Evolutionary conservation across 2,329 filamentous ascomycete species (phyloP).

Genomic region (Hypoxylon sp.): DNA sequence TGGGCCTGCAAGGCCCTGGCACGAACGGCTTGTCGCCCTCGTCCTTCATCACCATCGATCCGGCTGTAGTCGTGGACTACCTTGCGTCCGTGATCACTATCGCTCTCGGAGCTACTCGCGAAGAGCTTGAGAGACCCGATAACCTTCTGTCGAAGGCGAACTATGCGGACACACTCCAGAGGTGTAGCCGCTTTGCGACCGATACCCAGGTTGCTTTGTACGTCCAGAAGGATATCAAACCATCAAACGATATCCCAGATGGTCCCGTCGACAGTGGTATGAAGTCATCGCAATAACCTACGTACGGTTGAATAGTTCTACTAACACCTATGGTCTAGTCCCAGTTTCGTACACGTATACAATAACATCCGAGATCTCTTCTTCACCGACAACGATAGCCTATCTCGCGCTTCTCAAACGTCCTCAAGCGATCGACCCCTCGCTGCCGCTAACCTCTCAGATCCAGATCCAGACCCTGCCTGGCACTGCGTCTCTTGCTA

Average conservation of each 20-base stretch:
- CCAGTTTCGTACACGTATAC: slow-evolving; percentile 78
- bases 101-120: slow-evolving; percentile 79
- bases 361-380: slow-evolving; percentile 84
- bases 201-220: slow-evolving; percentile 92
- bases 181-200: slow-evolving; percentile 89
- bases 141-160: slow-evolving; percentile 83
- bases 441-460: slow-evolving; percentile 85
- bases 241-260: slow-evolving; percentile 66
- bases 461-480: slow-evolving; percentile 94
- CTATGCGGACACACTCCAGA: slow-evolving; percentile 83
- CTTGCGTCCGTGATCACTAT: slow-evolving; percentile 77
- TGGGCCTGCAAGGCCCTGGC: slow-evolving; percentile 57
- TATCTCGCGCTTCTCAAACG: slow-evolving; percentile 93
- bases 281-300: slow-evolving; percentile 46
- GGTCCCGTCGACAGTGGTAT: slow-evolving; percentile 61
- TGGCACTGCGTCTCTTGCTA: slow-evolving; percentile 78
- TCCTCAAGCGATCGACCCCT: slow-evolving; percentile 86
- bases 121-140: slow-evolving; percentile 83
- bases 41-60: slow-evolving; percentile 71
- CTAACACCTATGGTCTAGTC: slow-evolving; percentile 54
- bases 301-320: slow-evolving; percentile 2
- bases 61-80: slow-evolving; percentile 78
- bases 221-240: slow-evolving; percentile 83
- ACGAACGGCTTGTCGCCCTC: slow-evolving; percentile 62
- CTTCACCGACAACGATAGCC: slow-evolving; percentile 81